Base-by-base conservation (phyloP, 2,329 filamentous ascomycete species). In the Colletotrichum chlorophyti region DNA sequence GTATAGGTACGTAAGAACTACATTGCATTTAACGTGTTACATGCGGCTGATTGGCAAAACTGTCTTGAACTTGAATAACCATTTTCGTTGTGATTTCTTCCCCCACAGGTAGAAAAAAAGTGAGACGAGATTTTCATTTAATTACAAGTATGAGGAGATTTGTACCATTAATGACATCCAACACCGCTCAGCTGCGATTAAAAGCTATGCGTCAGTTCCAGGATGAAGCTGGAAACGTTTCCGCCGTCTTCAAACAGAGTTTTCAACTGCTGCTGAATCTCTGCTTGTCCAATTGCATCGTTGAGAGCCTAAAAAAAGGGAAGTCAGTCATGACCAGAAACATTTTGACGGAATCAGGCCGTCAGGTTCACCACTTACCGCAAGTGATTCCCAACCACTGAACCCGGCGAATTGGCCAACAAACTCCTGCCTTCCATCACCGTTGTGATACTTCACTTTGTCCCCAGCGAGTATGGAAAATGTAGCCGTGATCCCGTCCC, bases 311-410 rank as follows among this genome's bases (percentile, higher is more conserved):
- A n/a, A n/a, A n/a, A 6, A 8, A 5, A 29, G 12, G 1, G 10
- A 12, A 10, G n/a, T 47, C 24, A 53, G 50, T 24, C 12, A 10
- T 12, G 2, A 12, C 14, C 23, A 27, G 7, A 26, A 9, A 8
- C 2, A 17, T n/a, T 11, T 8, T 11, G 21, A 12, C 5, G 7
- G 11, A 14, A n/a, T n/a, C 7, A 2, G 9, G 23, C 19, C 10
- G 3, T 7, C 5, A 26, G n/a, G 14, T 10, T 26, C 5, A 9
- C 8, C n/a, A 32, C 51, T 3, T 48, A 53, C 51, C 21, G 15
- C 12, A 6, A 47, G 9, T 23, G 51, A 47, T n/a, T 31, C 48
- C 51, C 51, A 53, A 15, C 51, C 51, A 35, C 51, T 53, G 10
- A 53, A 47, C 2, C 51, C 51, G 19, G 51, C 41, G 4, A 53